Conservation (phyloP, 2,329 filamentous ascomycete genomes). For the Phaeomoniella chlamydospora region DNA sequence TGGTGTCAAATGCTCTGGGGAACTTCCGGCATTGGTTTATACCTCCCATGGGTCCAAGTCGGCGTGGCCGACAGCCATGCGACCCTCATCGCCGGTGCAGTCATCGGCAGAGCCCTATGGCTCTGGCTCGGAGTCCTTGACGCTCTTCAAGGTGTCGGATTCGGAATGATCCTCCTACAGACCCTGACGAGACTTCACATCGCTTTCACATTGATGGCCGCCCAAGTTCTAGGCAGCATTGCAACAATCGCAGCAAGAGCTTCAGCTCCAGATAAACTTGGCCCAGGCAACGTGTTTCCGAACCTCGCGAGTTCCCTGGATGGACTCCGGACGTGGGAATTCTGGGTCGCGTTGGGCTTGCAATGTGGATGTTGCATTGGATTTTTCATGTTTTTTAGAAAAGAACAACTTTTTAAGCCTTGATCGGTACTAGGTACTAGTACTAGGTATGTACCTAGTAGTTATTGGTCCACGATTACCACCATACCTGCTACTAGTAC, state of each 20-base stretch:
- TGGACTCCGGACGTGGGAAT: slow-evolving; percentile 23
- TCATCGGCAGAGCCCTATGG: slow-evolving; percentile 36
- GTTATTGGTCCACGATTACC: too few relatives aligned
- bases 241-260: slow-evolving; percentile 40
- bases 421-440: too few relatives aligned
- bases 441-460: too few relatives aligned
- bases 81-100: slow-evolving; percentile 25
- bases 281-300: slow-evolving; percentile 39
- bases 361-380: slow-evolving; percentile 40
- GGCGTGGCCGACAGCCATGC: not conserved
- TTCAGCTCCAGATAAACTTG: slow-evolving; percentile 35
- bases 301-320: slow-evolving; percentile 28
- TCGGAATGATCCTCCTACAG: slow-evolving; percentile 44
- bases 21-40: slow-evolving; percentile 34
- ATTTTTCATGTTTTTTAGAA: slow-evolving; percentile 34
- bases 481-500: too few relatives aligned
- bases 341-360: slow-evolving; percentile 37
- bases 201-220: slow-evolving; percentile 35
- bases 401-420: slow-evolving; percentile 12
- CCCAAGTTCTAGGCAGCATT: slow-evolving; percentile 37
- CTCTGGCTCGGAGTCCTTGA: slow-evolving; percentile 45
- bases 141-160: slow-evolving; percentile 40
- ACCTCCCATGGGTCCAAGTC: slow-evolving; percentile 35
- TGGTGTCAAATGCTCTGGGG: slow-evolving; percentile 47
- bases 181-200: slow-evolving; percentile 42